Conservation (phyloP, 176 grass and related monocot species). For the Coix lacrymajobi region DNA sequence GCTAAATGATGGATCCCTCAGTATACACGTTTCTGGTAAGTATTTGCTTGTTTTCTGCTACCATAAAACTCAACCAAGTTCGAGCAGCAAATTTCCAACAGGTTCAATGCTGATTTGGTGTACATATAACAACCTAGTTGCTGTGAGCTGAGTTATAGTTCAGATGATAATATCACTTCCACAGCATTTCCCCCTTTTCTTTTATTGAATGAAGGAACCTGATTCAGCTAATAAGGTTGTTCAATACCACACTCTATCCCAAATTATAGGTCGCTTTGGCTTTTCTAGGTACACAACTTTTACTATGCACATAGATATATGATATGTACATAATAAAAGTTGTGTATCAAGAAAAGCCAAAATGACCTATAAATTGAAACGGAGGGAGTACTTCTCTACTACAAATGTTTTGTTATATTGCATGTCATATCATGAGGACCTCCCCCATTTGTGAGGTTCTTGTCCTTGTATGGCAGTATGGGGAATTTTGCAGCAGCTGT, state of each 20-base stretch:
- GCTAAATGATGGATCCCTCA: slow-evolving; percentile 55
- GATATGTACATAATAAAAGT: no score
- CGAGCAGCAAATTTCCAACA: not conserved
- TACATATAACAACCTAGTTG: not conserved
- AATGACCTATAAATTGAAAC: no score
- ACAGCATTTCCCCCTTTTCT: not conserved
- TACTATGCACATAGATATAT: no score
- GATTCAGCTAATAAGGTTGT: not conserved
- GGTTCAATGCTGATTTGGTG: not conserved
- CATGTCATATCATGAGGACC: not conserved
- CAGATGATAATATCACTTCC: not conserved
- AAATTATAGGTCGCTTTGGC: no score
- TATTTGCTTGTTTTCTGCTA: not conserved
- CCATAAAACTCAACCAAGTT: not conserved
- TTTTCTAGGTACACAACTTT: no score
- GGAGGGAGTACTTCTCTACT: not conserved
- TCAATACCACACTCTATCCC: no score
- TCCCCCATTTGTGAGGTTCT: not conserved
- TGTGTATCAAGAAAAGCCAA: no score
- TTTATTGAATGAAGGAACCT: not conserved
- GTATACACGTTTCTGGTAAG: slow-evolving; percentile 52
- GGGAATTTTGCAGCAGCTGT: not conserved
- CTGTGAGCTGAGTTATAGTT: not conserved
- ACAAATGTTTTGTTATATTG: not conserved
- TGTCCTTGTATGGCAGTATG: not conserved